Conservation (phyloP, 441 rosid species). For the Erysimum pusillum region DNA sequence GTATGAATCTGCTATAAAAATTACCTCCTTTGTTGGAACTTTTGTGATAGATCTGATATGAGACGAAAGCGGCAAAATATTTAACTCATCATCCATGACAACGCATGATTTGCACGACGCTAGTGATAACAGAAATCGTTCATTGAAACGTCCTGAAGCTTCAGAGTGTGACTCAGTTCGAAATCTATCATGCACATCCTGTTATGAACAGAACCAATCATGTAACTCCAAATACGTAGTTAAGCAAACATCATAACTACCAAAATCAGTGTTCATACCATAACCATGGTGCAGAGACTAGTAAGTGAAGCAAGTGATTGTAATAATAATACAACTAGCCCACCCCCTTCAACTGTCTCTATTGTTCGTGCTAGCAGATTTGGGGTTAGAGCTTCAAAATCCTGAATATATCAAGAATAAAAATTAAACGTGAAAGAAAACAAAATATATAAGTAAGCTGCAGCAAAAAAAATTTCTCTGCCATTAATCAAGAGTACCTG, state of each 20-base stretch:
- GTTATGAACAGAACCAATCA: conserved; percentile 50
- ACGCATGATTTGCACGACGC: conserved; percentile 95
- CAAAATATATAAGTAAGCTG: not conserved
- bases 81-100: conserved; percentile 95
- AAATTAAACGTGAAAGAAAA: conserved; percentile 6
- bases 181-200: conserved; percentile 98
- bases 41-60: conserved; percentile 80
- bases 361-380: conserved; percentile 95
- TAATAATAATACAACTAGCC: conserved; percentile 79
- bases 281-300: conserved; percentile 92
- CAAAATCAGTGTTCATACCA: conserved; percentile 64
- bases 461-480: not conserved
- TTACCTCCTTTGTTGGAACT: conserved; percentile 81
- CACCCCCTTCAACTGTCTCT: conserved; percentile 99
- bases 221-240: conserved; percentile 24
- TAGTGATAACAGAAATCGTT: conserved; percentile 88
- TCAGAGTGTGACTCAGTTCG: conserved; percentile 96
- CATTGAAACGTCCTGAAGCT: conserved; percentile 90
- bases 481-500: conserved; percentile 58
- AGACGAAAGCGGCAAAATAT: conserved; percentile 89
- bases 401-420: conserved; percentile 56
- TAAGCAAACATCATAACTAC: conserved; percentile 20
- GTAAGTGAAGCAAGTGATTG: conserved; percentile 88
- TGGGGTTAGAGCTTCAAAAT: conserved; percentile 97
- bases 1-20: conserved; percentile 26